These are phyloP conservation scores for Blastomyces parvus DNA, from an alignment of 2,329 filamentous ascomycete genomes.

Conservation along the genomic window DNA sequence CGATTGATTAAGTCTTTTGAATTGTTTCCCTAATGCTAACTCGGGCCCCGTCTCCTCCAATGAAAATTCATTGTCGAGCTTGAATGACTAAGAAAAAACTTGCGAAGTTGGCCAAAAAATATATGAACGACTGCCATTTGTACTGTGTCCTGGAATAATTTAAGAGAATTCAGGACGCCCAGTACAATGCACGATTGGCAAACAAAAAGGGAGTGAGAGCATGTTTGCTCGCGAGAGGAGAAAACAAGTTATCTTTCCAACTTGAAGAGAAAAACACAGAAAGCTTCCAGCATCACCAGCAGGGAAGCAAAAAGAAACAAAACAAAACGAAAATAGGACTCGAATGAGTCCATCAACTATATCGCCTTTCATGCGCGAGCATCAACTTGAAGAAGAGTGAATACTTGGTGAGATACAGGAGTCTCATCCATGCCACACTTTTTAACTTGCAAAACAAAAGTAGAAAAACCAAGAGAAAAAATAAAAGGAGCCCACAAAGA, in stretches of 20 bases:
- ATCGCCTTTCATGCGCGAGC: not conserved
- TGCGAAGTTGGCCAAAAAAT: not conserved
- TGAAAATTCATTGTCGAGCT: not conserved
- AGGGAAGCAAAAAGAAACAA: not conserved
- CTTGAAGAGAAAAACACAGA: not conserved
- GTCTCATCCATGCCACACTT: not conserved
- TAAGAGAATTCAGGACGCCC: not conserved
- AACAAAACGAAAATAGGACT: not conserved
- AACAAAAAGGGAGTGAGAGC: not conserved
- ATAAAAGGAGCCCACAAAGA: not conserved
- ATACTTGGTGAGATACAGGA: not conserved
- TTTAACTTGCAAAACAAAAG: not conserved
- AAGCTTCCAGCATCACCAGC: not conserved
- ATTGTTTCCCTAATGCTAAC: not conserved
- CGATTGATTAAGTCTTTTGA: not conserved
- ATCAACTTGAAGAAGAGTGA: not conserved
- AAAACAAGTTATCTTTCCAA: not conserved
- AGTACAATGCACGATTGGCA: not conserved
- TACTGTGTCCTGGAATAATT: not conserved
- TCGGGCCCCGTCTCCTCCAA: not conserved
- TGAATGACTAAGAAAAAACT: not conserved
- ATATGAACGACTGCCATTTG: not conserved
- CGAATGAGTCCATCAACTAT: not conserved
- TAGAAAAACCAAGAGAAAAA: not conserved
- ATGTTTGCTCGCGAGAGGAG: not conserved